phyloP scores from a whole-genome alignment of 495 filamentous ascomycete genomes.

The Melanomma pulvis-pyrius region DNA sequence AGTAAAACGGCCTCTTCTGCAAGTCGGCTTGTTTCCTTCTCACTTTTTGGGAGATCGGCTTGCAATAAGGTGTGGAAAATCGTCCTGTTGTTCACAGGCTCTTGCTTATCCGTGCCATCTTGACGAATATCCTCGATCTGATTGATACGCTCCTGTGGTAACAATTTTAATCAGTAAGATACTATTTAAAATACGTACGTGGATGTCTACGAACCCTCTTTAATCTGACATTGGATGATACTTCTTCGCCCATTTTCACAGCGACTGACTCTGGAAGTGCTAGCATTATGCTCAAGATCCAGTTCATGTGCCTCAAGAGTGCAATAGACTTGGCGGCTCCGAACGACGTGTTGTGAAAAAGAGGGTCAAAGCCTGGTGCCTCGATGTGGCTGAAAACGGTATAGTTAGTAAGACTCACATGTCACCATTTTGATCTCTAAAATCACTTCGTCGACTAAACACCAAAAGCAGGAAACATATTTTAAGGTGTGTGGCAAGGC shows the following conservation, averaged over 20 bases:
- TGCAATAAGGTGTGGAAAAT: conserved; percentile 23
- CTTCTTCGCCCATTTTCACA: conserved; percentile 3
- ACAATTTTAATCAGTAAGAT: not conserved
- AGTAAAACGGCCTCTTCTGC: conserved; percentile 23
- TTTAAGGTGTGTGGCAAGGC: no score
- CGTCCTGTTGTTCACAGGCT: not conserved
- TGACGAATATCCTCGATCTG: conserved; percentile 20
- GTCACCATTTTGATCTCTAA: not conserved
- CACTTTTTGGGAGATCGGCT: conserved; percentile 23
- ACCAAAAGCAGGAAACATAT: no score
- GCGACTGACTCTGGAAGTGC: conserved; percentile 22
- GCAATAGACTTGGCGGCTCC: conserved; percentile 15
- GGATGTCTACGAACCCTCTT: conserved; percentile 1
- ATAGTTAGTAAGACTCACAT: not conserved
- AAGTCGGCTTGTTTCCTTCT: conserved; percentile 23
- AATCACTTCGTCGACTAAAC: no score
- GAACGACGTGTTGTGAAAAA: conserved; percentile 23
- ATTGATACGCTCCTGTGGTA: not conserved
- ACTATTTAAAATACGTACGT: not conserved
- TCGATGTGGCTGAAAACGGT: conserved; percentile 8
- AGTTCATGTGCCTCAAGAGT: conserved; percentile 17
- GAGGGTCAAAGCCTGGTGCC: conserved; percentile 16
- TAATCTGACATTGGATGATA: conserved; percentile 2
- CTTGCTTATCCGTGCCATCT: conserved; percentile 29
- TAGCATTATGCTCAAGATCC: conserved; percentile 21